A percentile compares a stretch with the other conserved stretches of the same genome.
Evolutionary conservation across 2,329 filamentous ascomycete genomes (phyloP).

Genomic region (Stagonosporopsis vannaccii): DNA sequence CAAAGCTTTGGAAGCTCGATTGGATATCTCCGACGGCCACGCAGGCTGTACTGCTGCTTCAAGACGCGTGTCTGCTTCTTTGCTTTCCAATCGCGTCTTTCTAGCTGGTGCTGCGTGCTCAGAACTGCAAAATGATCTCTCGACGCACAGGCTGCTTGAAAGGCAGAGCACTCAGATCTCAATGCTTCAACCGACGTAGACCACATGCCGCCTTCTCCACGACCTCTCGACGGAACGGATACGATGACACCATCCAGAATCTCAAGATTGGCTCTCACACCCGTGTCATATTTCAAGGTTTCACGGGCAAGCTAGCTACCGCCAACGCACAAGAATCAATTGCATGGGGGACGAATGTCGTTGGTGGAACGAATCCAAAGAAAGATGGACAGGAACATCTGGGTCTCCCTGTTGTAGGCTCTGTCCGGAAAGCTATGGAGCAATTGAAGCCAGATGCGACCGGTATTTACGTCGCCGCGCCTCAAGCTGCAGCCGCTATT

Average conservation of each 20-base stretch:
- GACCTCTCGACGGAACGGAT: constrained; percentile 49
- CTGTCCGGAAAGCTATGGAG: constrained; percentile 72
- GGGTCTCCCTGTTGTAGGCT: constrained; percentile 74
- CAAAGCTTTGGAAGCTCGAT: constrained; percentile 4
- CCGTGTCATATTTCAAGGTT: constrained; percentile 73
- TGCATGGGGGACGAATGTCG: constrained; percentile 79
- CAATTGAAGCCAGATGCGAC: constrained; percentile 77
- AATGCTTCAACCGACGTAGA: constrained; percentile 3
- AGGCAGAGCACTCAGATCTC: constrained; percentile 11
- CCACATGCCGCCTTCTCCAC: constrained; percentile 38
- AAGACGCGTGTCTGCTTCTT: background rate
- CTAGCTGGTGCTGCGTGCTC: background rate
- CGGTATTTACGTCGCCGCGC: constrained; percentile 80
- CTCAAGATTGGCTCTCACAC: constrained; percentile 72
- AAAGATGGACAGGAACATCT: constrained; percentile 64
- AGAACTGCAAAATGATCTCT: constrained; percentile 10
- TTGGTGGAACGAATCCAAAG: constrained; percentile 75
- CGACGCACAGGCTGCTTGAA: constrained; percentile 22
- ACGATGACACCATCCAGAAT: constrained; percentile 70
- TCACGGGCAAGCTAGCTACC: constrained; percentile 74
- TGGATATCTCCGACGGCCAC: background rate
- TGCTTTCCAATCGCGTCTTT: background rate
- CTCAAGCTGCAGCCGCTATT: constrained; percentile 74
- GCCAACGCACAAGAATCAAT: constrained; percentile 79
- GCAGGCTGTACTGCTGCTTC: constrained; percentile 3